phyloP scores from a whole-genome alignment of 768 basidiomycete genomes.

The Tricholoma sp. region DNA sequence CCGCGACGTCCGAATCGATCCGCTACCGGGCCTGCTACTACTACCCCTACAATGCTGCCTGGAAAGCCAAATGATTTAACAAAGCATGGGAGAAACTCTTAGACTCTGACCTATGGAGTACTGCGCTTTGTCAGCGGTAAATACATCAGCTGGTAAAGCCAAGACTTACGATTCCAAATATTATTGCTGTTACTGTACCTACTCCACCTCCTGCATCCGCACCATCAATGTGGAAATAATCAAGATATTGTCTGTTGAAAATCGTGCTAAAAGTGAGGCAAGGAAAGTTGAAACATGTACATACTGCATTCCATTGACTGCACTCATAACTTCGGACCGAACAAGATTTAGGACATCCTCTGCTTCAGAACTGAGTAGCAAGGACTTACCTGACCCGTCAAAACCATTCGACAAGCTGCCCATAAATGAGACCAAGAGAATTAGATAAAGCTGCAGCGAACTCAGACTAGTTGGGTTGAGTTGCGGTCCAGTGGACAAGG shows the following conservation, averaged over 20 bases:
- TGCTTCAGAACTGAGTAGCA: background rate
- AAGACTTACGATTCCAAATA: conserved; percentile 37
- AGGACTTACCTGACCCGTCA: conserved; percentile 37
- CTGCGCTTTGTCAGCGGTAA: conserved; percentile 16
- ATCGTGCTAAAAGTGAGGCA: background rate
- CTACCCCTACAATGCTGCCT: conserved; percentile 35
- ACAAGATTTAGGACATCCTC: background rate
- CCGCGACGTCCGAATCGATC: conserved; percentile 40
- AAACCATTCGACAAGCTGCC: conserved; percentile 43
- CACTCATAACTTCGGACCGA: conserved; percentile 35
- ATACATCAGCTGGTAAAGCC: background rate
- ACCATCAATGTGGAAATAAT: conserved; percentile 36
- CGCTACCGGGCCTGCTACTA: conserved; percentile 37
- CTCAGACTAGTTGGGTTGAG: conserved; percentile 32
- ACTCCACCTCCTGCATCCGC: conserved; percentile 37
- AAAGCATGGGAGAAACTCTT: background rate
- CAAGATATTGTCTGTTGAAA: conserved; percentile 32
- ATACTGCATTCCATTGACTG: conserved; percentile 43
- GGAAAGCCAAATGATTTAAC: background rate
- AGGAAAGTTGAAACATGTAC: conserved; percentile 8
- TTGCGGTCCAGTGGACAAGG: conserved; percentile 37
- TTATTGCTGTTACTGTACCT: conserved; percentile 38
- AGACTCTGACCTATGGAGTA: conserved; percentile 32
- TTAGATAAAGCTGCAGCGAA: conserved; percentile 37
- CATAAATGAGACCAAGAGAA: conserved; percentile 40